These are phyloP conservation scores for Arthrobotrys pseudoclavata DNA, from an alignment of 2,329 filamentous ascomycete genomes.

Conservation along the genomic window DNA sequence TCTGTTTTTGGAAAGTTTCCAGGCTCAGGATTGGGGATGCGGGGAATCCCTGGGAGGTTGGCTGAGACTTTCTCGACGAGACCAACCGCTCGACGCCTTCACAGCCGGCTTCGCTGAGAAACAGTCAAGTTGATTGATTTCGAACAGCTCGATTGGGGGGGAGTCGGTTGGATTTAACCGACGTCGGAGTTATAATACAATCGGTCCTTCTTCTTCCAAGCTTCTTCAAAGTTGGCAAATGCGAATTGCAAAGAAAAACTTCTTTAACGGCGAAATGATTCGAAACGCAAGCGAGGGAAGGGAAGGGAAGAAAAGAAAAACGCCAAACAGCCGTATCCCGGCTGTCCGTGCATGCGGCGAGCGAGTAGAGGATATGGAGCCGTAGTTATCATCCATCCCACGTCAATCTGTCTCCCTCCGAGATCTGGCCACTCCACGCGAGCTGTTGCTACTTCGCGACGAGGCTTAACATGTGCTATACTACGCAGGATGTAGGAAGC, in stretches of 20 bases:
- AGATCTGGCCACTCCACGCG: conserved; percentile 15
- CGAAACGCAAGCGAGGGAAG: neutral
- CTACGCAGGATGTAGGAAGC: too few species aligned
- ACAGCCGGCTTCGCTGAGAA: neutral
- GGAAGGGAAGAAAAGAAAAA: conserved; percentile 11
- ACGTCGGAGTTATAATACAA: conserved; percentile 23
- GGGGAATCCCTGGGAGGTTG: conserved; percentile 44
- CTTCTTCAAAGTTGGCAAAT: conserved; percentile 14
- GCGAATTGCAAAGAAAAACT: conserved; percentile 39
- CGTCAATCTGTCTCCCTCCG: neutral
- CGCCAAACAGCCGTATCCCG: neutral
- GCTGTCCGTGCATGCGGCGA: conserved; percentile 18
- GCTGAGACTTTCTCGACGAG: conserved; percentile 11
- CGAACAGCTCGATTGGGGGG: too few species aligned
- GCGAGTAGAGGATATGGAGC: neutral
- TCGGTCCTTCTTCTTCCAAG: neutral
- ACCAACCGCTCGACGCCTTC: neutral
- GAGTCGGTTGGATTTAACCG: conserved; percentile 24
- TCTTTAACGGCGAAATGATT: conserved; percentile 38
- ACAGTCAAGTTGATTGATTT: neutral
- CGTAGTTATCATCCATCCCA: conserved; percentile 22
- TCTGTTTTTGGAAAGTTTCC: neutral
- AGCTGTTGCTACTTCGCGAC: conserved; percentile 24
- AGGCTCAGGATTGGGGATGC: conserved; percentile 38
- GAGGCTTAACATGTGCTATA: conserved; percentile 24